Percentiles rank a stretch among this genome's conserved stretches.
These are phyloP conservation scores for Mortierella sp. DNA, from an alignment of 371 early-diverging fungal species.

Conservation along the genomic window DNA sequence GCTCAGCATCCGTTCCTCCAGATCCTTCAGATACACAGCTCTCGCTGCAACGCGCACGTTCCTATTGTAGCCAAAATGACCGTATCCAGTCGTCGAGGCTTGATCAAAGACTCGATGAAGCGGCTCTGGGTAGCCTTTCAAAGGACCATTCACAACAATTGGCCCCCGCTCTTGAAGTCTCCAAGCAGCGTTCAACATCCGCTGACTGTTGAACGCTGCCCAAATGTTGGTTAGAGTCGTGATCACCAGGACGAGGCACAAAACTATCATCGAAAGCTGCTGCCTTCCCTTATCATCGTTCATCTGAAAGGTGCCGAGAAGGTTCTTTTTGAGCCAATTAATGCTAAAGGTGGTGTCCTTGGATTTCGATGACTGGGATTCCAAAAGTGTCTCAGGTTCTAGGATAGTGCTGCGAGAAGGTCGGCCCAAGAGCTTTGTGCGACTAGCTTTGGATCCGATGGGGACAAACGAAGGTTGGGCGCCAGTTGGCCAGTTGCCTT, in stretches of 20 bases:
- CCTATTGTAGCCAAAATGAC: conserved; percentile 23
- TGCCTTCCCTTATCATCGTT: conserved; percentile 24
- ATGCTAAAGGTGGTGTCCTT: not conserved
- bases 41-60: conserved; percentile 53
- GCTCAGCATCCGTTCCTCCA: conserved; percentile 59
- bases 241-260: conserved; percentile 30
- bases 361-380: not conserved
- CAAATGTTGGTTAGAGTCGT: conserved; percentile 49
- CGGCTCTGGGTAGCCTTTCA: conserved; percentile 39
- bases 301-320: conserved; percentile 2
- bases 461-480: conserved; percentile 28
- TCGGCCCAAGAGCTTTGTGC: conserved; percentile 36
- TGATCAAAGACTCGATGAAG: conserved; percentile 8
- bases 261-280: conserved; percentile 11
- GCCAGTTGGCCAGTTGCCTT: conserved; percentile 48
- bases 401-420: conserved; percentile 26
- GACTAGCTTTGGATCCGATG: conserved; percentile 42
- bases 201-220: conserved; percentile 49
- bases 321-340: conserved; percentile 9
- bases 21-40: conserved; percentile 64
- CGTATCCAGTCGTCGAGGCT: not conserved
- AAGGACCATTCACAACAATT: not conserved
- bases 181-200: conserved; percentile 43
- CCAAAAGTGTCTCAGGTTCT: not conserved
- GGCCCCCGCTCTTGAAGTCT: conserved; percentile 11